Base-by-base conservation (phyloP, 108 stramenopile species). In the Mediolabrus comicus region DNA sequence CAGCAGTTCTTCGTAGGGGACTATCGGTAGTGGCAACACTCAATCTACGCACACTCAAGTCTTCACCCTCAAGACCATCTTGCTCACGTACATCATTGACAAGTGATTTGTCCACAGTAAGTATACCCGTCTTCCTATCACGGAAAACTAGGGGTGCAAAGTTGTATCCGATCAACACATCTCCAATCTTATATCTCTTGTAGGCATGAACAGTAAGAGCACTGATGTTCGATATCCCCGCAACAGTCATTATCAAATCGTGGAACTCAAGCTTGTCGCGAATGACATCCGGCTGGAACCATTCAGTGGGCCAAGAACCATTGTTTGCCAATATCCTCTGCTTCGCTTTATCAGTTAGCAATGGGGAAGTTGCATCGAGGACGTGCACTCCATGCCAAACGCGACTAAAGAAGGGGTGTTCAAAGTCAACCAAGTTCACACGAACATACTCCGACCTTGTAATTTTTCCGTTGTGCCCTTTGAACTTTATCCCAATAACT, bases 401-500 rank as follows among this genome's bases (percentile, higher is more conserved):
- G 0, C 76, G 14, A 57, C 65, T 60, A 11, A 77, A 72, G 65
- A 77, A 77, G 0, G 76, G 76, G 35, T 77, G 76, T 38, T 79
- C 78, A 24, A 33, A 70, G 33, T 79, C 78, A 11, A 75, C 73
- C 31, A 79, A 32, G 34, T 79, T 74, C 0, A 75, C 73, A 2
- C 71, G 34, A 1, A 77, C 76, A 38, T 77, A 72, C 35, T 72
- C 56, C 36, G 63, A 49, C 28, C 59, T 56, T 14, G 65, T 59
- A 30, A 66, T 51, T 59, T 24, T 41, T 22, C 53, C 68, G n/a
- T 57, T 41, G 4, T 34, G 8, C 5, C 39, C 43, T 72, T 75
- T 75, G 32, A 67, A 57, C 52, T 77, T 71, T 14, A 75, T 53
- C 1, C 74, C 91, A 30, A 92, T 79, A 30, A 84, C 83, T 63